A percentile compares a stretch with the other conserved stretches of the same genome.
Evolutionary conservation across 1,284 basidiomycete species (phyloP).

Genomic region (Tilletia indica): DNA sequence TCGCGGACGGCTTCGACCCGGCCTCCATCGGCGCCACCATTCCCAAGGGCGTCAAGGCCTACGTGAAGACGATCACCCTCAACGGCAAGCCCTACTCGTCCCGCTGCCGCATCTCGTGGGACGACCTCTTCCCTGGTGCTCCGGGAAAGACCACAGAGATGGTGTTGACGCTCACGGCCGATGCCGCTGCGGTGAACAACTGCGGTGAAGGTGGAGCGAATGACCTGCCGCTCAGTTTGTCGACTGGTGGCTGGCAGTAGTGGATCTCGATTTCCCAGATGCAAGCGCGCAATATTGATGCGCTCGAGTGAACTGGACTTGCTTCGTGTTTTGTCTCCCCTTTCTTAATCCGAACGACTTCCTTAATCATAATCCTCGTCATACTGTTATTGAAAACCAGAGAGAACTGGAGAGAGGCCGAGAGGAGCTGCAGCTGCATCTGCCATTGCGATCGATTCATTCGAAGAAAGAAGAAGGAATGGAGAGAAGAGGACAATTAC

Average conservation of each 20-base stretch:
- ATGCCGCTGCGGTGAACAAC: slow-evolving; percentile 21
- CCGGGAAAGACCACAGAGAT: slow-evolving; percentile 20
- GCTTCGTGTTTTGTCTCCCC: no score
- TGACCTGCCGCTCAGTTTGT: slow-evolving; percentile 25
- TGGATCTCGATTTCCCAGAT: no score
- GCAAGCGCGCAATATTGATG: no score
- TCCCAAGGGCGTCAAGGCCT: slow-evolving; percentile 23
- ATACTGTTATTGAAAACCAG: no score
- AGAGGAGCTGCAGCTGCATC: no score
- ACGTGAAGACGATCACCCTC: slow-evolving; percentile 27
- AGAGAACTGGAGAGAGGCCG: no score
- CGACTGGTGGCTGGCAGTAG: slow-evolving; percentile 23
- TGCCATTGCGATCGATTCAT: no score
- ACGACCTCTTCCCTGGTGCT: slow-evolving; percentile 25
- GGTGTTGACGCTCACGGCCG: slow-evolving; percentile 22
- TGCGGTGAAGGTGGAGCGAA: slow-evolving; percentile 18
- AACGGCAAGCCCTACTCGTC: slow-evolving; percentile 22
- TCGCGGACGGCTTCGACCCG: slow-evolving; percentile 33
- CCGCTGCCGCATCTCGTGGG: neutral
- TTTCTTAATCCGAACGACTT: no score
- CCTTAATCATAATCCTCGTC: no score
- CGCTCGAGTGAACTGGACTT: no score
- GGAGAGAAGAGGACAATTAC: no score
- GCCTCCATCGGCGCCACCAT: slow-evolving; percentile 16
- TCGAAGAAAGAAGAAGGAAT: no score